Evolutionary conservation across 2,329 filamentous ascomycete genomes (phyloP).

Genomic region (Fusarium mundagurra): DNA sequence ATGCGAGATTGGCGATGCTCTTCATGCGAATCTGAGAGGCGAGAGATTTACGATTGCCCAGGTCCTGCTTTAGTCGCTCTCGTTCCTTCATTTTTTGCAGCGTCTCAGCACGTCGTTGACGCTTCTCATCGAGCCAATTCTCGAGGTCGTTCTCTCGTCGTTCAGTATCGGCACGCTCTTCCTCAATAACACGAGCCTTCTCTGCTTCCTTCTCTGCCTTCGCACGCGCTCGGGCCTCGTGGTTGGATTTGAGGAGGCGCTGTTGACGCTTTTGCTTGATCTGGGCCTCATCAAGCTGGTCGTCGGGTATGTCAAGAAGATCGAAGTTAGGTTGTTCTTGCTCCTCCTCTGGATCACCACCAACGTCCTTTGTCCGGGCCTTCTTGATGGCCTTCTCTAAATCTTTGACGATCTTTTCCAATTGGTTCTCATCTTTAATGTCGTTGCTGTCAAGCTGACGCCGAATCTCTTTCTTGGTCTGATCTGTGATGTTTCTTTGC

Average conservation of each 20-base stretch:
- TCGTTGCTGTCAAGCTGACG: slow-evolving; percentile 89
- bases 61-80: slow-evolving; percentile 90
- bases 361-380: slow-evolving; percentile 92
- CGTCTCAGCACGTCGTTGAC: slow-evolving; percentile 74
- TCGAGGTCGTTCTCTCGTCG: slow-evolving; percentile 86
- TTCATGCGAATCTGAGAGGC: slow-evolving; percentile 99
- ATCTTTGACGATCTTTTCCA: slow-evolving; percentile 87
- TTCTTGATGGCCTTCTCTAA: slow-evolving; percentile 91
- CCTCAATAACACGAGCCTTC: slow-evolving; percentile 83
- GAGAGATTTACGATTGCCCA: slow-evolving; percentile 95
- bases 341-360: slow-evolving; percentile 81
- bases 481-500: slow-evolving; percentile 74
- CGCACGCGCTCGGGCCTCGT: slow-evolving; percentile 91
- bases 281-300: slow-evolving; percentile 89
- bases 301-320: slow-evolving; percentile 87
- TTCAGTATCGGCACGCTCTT: slow-evolving; percentile 84
- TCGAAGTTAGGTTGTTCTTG: slow-evolving; percentile 87
- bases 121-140: slow-evolving; percentile 85
- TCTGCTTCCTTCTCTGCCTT: slow-evolving; percentile 97
- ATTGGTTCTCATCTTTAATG: slow-evolving; percentile 86
- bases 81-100: slow-evolving; percentile 91
- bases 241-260: slow-evolving; percentile 90
- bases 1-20: slow-evolving; percentile 93
- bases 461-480: slow-evolving; percentile 91
- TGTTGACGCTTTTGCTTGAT: slow-evolving; percentile 95